Base-by-base conservation (phyloP, 306 rosid genomes). In the Amphicarpaea edgeworthii region DNA sequence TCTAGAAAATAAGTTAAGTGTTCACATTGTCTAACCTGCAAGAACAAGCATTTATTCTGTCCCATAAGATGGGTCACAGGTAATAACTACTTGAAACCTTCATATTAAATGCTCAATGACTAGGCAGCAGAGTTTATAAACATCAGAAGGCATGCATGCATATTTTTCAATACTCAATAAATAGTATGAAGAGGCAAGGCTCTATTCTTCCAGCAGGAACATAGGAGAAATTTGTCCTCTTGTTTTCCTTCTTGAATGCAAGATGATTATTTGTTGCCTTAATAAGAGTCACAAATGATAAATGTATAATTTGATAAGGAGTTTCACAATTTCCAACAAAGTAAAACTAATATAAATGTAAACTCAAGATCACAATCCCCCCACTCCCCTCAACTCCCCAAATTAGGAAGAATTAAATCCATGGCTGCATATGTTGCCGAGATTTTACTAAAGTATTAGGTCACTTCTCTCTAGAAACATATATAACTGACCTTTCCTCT, bases 371-470 rank as follows among this genome's bases (percentile, higher is more conserved):
- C 12, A 34, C 28, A 6, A 26, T 38, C 66, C 21, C n/a, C 50
- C 54, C 24, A 16, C 49, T 17, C 46, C 3, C 34, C 3, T 7
- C 17, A 20, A 24, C 50, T 65, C 37, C 37, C 7, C 47, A 69
- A 46, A n/a, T 65, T 64, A 16, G 59, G 54, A 26, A 68, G 40
- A 67, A 67, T 15, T 63, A 71, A 51, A 70, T 37, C 20, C 41
- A 62, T 8, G 50, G 62, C 32, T 17, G n/a, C 40, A 61, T 12
- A 60, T 11, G 70, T 62, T 19, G 12, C 41, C 8, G 50, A 20
- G 19, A 51, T 62, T 75, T 75, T 26, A 47, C 40, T 59, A 30
- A 78, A 46, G 71, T 46, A 19, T 37, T 41, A 40, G 70, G 37
- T 9, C 45, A 8, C 12, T 40, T 2, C 45, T 40, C 45, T 40